Evolutionary conservation across 306 rosid genomes (phyloP), one percentile per base, ranked within the genome.

Genomic region (Phaseolus lunatus): DNA sequence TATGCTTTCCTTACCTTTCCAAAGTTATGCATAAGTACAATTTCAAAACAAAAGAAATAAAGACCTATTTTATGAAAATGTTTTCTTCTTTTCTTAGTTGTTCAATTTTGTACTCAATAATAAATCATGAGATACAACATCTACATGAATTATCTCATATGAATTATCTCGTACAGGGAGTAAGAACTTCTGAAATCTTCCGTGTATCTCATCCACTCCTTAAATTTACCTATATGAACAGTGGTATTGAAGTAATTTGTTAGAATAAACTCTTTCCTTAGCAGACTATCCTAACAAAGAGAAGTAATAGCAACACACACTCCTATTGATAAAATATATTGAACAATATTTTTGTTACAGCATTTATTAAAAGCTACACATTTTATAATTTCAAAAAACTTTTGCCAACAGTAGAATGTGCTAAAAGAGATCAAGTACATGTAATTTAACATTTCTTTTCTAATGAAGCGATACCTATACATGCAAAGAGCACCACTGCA

Each of bases 171-270:
- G 68, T 67, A 45, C 27, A 0, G 23, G 23, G 3, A 12, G 5
- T 12, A 0, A 41, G n/a, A 77, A 37, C 13, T 65, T 74, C 10
- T 10, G 45, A 27, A 59, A 74, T 45, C 58, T 59, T 45, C 59
- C 31, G 1, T 3, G 49, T 49, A 58, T 24, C 48, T 44, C 57
- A 78, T 14, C 22, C 27, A 58, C 64, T 59, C 24, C 41, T 35
- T 23, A 7, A 31, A 5, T 31, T 20, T 26, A 67, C 69, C 50
- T 33, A 31, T 56, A 12, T 43, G 27, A 56, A 31, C n/a, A 20
- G 49, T 22, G n/a, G 26, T 53, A 76, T 37, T 43, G 76, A 58
- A 72, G 73, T 47, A 43, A 18, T 47, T 8, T 78, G 29, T 48
- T 10, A 20, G 5, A 35, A 72, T 22, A 1, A 33, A 31, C 33